Percentiles rank a stretch among this genome's conserved stretches.
Evolutionary conservation across 176 grass and related monocot genomes (phyloP).

Genomic region (Chrysopogon serrulatus): DNA sequence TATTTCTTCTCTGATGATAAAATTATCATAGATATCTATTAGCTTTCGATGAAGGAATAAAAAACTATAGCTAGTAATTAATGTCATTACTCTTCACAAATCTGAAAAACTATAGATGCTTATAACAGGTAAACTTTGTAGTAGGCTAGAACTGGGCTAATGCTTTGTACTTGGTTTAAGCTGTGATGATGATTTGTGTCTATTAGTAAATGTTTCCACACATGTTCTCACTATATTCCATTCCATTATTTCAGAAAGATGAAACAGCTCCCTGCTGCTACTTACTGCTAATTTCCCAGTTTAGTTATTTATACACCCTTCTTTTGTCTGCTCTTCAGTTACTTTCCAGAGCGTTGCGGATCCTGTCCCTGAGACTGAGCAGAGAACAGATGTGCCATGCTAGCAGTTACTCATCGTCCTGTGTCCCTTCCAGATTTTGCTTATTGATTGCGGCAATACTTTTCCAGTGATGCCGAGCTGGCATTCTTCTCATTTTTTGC

Average conservation of each 20-base stretch:
- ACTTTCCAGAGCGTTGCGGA: slow-evolving; percentile 71
- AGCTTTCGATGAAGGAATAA: neutral
- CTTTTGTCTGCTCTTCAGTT: slow-evolving; percentile 50
- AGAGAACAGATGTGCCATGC: slow-evolving; percentile 80
- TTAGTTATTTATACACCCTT: neutral
- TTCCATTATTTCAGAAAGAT: neutral
- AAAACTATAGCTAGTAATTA: neutral
- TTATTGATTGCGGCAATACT: slow-evolving; percentile 38
- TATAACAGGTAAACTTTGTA: neutral
- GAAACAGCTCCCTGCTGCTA: neutral
- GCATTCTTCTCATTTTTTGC: slow-evolving; percentile 28
- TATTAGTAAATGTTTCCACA: neutral
- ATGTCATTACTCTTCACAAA: neutral
- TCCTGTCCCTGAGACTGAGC: slow-evolving; percentile 50
- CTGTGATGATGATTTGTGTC: no score
- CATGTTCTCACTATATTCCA: neutral
- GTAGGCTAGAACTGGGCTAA: neutral
- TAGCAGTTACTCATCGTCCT: slow-evolving; percentile 41
- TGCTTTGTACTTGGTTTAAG: neutral
- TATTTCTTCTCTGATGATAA: neutral
- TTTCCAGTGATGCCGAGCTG: slow-evolving; percentile 24
- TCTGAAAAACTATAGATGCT: neutral
- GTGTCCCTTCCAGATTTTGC: slow-evolving; percentile 28
- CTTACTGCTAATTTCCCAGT: neutral
- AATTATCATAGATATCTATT: neutral